Base-by-base conservation (phyloP, 768 basidiomycete genomes). In the Candolleomyces efflorescens region DNA sequence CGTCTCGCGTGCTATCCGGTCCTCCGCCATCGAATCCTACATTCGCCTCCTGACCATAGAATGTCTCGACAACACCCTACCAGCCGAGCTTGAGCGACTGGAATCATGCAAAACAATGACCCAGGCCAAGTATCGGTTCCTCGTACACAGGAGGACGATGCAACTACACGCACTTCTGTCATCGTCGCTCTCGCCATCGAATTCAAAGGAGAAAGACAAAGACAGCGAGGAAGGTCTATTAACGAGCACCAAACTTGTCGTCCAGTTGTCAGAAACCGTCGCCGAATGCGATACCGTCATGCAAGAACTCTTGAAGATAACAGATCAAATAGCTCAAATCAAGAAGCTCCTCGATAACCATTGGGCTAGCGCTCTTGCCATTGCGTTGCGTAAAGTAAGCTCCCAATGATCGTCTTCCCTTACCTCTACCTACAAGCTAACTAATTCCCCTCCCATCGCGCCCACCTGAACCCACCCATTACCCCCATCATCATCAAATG, bases 321-420 rank as follows among this genome's bases (percentile, higher is more conserved):
- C 75, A 3, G 86, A 89, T 64, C 90, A 89, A 61, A 75, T 84
- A 27, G 72, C 78, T 0, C 89, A 92, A 68, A 79, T 92, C 3
- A 70, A 76, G 13, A 74, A 75, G 39, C 62, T 90, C 41, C 75
- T 83, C 10, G 85, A 90, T 56, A 71, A 78, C 38, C 91, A 92
- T 69, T 83, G 81, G 72, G 78, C 87, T 0, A 89, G 87, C n/a
- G 88, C 90, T 17, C 78, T 92, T 11, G 83, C 85, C 0, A 81
- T 93, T 61, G 90, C 87, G 1, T 67, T 93, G 52, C 81, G 90
- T 11, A 93, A 93, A 73, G 81, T 81, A 55, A 18, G 69, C 46
- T 47, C 32, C 20, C 50, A 44, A 54, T 7, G 52, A 59, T 59
- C 49, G 32, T 22, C 45, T 39, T 53, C 59, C 27, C 45, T 37